Conservation (phyloP, 1,139 yeast genomes). For the Suhomyces yuchorum region DNA sequence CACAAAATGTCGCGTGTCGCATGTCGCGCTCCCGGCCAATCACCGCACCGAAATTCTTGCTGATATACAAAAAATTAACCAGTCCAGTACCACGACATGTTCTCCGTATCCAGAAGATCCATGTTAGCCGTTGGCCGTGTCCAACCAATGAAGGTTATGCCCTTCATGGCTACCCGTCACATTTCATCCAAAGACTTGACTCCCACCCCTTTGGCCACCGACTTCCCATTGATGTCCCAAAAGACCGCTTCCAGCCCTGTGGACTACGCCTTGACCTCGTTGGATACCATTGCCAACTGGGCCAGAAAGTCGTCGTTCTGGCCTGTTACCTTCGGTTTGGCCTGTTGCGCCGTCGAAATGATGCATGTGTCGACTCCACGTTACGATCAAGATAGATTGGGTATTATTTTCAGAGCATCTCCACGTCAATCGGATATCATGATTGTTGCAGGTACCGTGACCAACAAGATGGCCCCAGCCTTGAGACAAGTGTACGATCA, state of each 20-base stretch:
- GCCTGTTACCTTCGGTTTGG: slow-evolving; percentile 92
- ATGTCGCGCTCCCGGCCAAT: slow-evolving; percentile 26
- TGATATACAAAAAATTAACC: slow-evolving; percentile 24
- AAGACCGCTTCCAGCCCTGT: slow-evolving; percentile 53
- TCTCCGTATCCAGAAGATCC: slow-evolving; percentile 32
- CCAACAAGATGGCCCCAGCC: slow-evolving; percentile 94
- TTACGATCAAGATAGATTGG: slow-evolving; percentile 91
- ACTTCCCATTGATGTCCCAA: slow-evolving; percentile 49
- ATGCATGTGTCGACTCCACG: slow-evolving; percentile 93
- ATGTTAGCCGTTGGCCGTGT: slow-evolving; percentile 21
- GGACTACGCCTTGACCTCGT: slow-evolving; percentile 83
- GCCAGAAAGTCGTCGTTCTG: slow-evolving; percentile 90
- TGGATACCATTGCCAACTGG: slow-evolving; percentile 87
- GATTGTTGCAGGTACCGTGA: slow-evolving; percentile 91
- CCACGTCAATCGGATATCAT: slow-evolving; percentile 93
- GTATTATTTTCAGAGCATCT: slow-evolving; percentile 91
- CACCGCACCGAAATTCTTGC: slow-evolving; percentile 33
- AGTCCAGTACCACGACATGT: slow-evolving; percentile 20
- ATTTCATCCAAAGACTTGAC: slow-evolving; percentile 49
- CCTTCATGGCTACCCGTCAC: slow-evolving; percentile 24
- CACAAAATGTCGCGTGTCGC: slow-evolving; percentile 6
- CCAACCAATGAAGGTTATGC: slow-evolving; percentile 19
- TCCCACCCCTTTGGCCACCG: slow-evolving; percentile 45
- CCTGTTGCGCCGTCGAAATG: slow-evolving; percentile 95
- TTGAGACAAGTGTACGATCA: slow-evolving; percentile 91